Base-by-base conservation (phyloP, 208 protist species). In the Leptomonas seymouri region DNA sequence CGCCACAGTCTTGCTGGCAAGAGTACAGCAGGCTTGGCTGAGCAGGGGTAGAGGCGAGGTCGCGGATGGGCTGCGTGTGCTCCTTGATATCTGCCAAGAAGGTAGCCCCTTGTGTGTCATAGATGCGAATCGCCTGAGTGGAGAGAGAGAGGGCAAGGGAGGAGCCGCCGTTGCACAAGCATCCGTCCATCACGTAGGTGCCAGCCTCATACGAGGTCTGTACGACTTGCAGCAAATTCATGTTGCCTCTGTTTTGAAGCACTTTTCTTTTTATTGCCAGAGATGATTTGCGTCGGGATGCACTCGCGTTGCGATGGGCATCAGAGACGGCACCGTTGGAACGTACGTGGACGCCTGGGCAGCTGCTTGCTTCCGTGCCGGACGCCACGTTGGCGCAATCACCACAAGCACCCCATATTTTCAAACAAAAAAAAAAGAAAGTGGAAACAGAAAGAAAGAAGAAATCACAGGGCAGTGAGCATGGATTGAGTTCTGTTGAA, bases 1-100 rank as follows among this genome's bases (percentile, higher is more conserved):
- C 90, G 7, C 90, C 90, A 14, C 80, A 81, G 74, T 95, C 90
- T 54, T 81, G 77, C 80, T 95, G 90, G 45, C 80, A 76, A 16
- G 84, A 91, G 73, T 84, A 92, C 21, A 93, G 76, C 12, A 89
- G 20, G 55, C 56, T 70, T 20, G 85, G 87, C 54, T 84, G 69
- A 0, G 87, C 72, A 2, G 80, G 53, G 0, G 79, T 79, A 5
- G 80, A 27, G 44, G 82, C 78, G 15, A 95, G 64, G 63, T 93
- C 90, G 18, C 63, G 78, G 55, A 95, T 88, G 30, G 73, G 72
- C 46, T 80, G 68, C 8, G 79, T 95, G 82, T 95, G 90, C 4
- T 89, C 78, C 41, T 64, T 50, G 8, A 95, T 55, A 20, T 86
- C 85, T 2, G 49, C 72, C 23, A 87, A 39, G 55, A 85, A 81